Evolutionary conservation across 768 basidiomycete species (phyloP).

Genomic region (Russula compacta): DNA sequence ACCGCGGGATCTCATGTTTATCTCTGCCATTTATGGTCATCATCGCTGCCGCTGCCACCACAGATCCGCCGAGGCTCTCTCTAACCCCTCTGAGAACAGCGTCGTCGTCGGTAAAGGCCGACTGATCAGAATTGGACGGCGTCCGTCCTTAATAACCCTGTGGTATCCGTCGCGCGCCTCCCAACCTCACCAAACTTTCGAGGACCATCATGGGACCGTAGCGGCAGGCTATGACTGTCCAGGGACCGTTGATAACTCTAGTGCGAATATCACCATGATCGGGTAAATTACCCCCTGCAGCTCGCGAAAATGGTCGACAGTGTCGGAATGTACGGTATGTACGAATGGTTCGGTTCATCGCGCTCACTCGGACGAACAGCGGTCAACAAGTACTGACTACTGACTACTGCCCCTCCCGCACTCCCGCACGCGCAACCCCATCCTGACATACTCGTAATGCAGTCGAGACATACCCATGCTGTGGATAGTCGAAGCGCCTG

Average conservation of each 20-base stretch:
- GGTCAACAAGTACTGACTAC: background rate
- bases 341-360: slow-evolving; percentile 16
- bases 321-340: slow-evolving; percentile 31
- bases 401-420: background rate
- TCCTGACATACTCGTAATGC: slow-evolving; percentile 34
- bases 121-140: background rate
- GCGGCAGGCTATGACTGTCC: background rate
- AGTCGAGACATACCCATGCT: slow-evolving; percentile 34
- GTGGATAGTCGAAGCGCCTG: slow-evolving; percentile 39
- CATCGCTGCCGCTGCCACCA: background rate
- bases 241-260: slow-evolving; percentile 15
- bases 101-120: background rate
- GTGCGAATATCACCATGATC: slow-evolving; percentile 42
- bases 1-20: background rate
- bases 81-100: background rate
- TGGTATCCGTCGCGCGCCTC: slow-evolving; percentile 33
- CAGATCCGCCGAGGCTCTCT: background rate
- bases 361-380: background rate
- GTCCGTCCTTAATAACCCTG: slow-evolving; percentile 14
- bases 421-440: slow-evolving; percentile 34
- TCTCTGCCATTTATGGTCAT: background rate
- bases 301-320: slow-evolving; percentile 42
- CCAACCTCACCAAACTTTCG: slow-evolving; percentile 32
- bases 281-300: slow-evolving; percentile 40
- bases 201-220: background rate